Percentiles rank a stretch among this genome's conserved stretches.
Evolutionary conservation across 2,329 filamentous ascomycete genomes (phyloP).

Genomic region (Volutella citrinella): DNA sequence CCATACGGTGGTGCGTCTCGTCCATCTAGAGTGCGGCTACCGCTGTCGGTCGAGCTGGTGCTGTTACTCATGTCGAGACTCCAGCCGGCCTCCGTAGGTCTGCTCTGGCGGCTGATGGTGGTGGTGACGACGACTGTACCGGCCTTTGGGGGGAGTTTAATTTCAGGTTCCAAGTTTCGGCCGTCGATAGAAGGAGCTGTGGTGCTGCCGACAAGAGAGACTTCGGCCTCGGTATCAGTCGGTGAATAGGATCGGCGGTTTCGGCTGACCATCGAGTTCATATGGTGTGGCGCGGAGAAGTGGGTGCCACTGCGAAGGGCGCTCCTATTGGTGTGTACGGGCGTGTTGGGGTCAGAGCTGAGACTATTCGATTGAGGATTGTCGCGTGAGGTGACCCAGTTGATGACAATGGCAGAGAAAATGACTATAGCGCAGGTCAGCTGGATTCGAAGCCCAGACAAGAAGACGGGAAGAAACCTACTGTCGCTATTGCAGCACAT

Average conservation of each 20-base stretch:
- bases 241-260: slow-evolving; percentile 12
- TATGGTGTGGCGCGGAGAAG: slow-evolving; percentile 1
- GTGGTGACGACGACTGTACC: slow-evolving; percentile 35
- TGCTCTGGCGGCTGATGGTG: slow-evolving; percentile 34
- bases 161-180: too few relatives aligned
- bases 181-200: too few relatives aligned
- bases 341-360: slow-evolving; percentile 4
- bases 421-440: slow-evolving; percentile 40
- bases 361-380: slow-evolving; percentile 33
- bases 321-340: slow-evolving; percentile 1
- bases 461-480: slow-evolving; percentile 29
- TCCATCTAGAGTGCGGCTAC: too few relatives aligned
- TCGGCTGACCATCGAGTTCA: slow-evolving; percentile 6
- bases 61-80: slow-evolving; percentile 5
- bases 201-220: slow-evolving; percentile 23
- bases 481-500: slow-evolving; percentile 64
- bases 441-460: slow-evolving; percentile 1
- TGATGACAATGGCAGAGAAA: slow-evolving; percentile 58
- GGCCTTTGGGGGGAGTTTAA: too few relatives aligned
- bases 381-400: slow-evolving; percentile 55
- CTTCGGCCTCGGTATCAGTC: slow-evolving; percentile 23
- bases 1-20: slow-evolving; percentile 8
- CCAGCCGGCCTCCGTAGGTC: slow-evolving; percentile 20
- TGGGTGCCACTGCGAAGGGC: neutral
- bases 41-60: slow-evolving; percentile 11